These are phyloP conservation scores for Apophysomyces variabilis DNA, from an alignment of 371 early-diverging fungal species.

Conservation along the genomic window DNA sequence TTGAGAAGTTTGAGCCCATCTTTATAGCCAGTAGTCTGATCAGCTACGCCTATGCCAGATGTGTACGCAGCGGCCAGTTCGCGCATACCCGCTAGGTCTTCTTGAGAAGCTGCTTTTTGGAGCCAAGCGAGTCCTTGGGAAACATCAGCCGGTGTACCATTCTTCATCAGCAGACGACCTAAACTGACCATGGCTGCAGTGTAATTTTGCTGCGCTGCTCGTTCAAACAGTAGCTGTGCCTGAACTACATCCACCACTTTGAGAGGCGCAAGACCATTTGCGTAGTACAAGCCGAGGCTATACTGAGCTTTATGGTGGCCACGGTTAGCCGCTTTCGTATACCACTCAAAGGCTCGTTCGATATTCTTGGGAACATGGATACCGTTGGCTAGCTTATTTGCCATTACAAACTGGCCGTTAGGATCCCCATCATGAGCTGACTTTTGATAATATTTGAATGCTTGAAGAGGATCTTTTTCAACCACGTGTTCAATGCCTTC, in stretches of 20 bases:
- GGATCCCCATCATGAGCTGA: constrained; percentile 34
- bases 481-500: constrained; percentile 23
- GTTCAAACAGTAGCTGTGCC: constrained; percentile 39
- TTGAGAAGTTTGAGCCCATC: constrained; percentile 17
- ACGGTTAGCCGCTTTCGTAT: constrained; percentile 48
- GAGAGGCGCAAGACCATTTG: constrained; percentile 43
- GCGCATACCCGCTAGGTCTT: constrained; percentile 21
- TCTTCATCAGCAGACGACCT: constrained; percentile 26
- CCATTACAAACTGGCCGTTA: constrained; percentile 39
- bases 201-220: constrained; percentile 41
- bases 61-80: constrained; percentile 16
- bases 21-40: constrained; percentile 14
- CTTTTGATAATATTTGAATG: constrained; percentile 32
- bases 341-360: constrained; percentile 53
- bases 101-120: constrained; percentile 23
- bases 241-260: constrained; percentile 24
- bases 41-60: background rate
- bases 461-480: constrained; percentile 18
- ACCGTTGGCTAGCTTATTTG: constrained; percentile 48
- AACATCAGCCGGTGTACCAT: constrained; percentile 6
- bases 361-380: constrained; percentile 35
- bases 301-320: constrained; percentile 48
- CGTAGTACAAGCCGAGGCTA: constrained; percentile 49
- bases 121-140: constrained; percentile 23
- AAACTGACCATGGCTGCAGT: constrained; percentile 43